Conservation (phyloP, 768 basidiomycete genomes). For the Pleurotus sapidus region DNA sequence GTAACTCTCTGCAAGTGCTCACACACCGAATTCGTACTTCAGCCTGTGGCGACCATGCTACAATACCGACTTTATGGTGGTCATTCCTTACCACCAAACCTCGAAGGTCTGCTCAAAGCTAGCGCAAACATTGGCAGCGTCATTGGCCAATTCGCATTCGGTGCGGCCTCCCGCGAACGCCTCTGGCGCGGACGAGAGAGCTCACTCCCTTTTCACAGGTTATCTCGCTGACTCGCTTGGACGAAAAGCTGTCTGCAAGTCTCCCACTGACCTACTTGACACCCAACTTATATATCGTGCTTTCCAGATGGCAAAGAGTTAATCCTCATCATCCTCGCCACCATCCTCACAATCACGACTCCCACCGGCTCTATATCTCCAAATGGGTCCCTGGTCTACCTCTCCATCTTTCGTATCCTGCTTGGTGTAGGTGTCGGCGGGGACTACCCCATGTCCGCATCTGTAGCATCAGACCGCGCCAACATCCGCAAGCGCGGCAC, state of each 20-base stretch:
- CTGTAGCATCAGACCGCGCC: constrained; percentile 64
- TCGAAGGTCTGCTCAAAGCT: constrained; percentile 63
- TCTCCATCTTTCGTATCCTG: constrained; percentile 64
- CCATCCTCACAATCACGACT: constrained; percentile 63
- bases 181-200: neutral
- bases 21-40: neutral
- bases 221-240: constrained; percentile 67
- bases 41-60: constrained; percentile 69
- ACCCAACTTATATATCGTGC: neutral
- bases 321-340: constrained; percentile 77
- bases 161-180: constrained; percentile 21
- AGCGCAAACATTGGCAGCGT: constrained; percentile 72
- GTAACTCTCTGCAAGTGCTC: constrained; percentile 13
- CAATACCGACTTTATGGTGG: constrained; percentile 65
- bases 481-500: constrained; percentile 68
- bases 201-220: constrained; percentile 28
- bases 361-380: constrained; percentile 55
- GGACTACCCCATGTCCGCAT: constrained; percentile 78
- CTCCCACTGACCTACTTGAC: neutral
- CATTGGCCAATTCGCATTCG: constrained; percentile 65
- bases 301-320: constrained; percentile 69
- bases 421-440: constrained; percentile 79
- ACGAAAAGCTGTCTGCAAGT: constrained; percentile 62
- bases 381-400: constrained; percentile 53
- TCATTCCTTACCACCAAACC: constrained; percentile 42